These are phyloP conservation scores for Termitomyces bulborhizus DNA, from an alignment of 768 basidiomycete species.

Conservation along the genomic window DNA sequence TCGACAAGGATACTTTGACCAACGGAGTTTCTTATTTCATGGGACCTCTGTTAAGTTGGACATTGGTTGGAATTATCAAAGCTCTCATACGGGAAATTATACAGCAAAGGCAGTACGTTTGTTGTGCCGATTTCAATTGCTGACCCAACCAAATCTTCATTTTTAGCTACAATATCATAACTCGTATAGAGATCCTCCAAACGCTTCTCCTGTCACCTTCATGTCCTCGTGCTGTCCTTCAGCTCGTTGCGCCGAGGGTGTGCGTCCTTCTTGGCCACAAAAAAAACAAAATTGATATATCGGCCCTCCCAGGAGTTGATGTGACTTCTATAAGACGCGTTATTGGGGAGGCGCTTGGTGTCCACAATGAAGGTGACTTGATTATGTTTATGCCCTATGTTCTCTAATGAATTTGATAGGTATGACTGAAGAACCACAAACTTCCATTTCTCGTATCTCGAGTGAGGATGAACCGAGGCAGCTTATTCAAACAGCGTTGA, in stretches of 20 bases:
- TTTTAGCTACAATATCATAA: constrained; percentile 22
- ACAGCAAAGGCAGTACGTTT: constrained; percentile 41
- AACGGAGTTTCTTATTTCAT: constrained; percentile 78
- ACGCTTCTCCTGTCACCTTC: constrained; percentile 55
- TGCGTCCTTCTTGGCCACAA: constrained; percentile 36
- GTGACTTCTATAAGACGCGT: constrained; percentile 31
- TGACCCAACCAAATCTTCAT: not conserved
- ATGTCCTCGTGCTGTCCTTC: constrained; percentile 62
- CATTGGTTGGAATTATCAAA: constrained; percentile 66
- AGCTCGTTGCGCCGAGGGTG: constrained; percentile 54
- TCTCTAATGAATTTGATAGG: not conserved
- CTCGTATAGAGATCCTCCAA: constrained; percentile 61
- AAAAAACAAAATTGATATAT: constrained; percentile 20
- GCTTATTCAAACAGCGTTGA: constrained; percentile 51
- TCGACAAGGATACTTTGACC: constrained; percentile 61
- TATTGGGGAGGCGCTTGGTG: constrained; percentile 31
- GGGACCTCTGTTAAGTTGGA: constrained; percentile 72
- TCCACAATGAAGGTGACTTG: constrained; percentile 30
- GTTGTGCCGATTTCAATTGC: not conserved
- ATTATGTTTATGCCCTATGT: not conserved
- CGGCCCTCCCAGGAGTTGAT: constrained; percentile 16
- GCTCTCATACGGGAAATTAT: constrained; percentile 59
- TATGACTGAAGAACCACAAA: not conserved
- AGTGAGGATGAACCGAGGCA: constrained; percentile 51
- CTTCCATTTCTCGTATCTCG: constrained; percentile 21